Conservation (phyloP, 2,329 filamentous ascomycete species). For the Cytospora piceae region DNA sequence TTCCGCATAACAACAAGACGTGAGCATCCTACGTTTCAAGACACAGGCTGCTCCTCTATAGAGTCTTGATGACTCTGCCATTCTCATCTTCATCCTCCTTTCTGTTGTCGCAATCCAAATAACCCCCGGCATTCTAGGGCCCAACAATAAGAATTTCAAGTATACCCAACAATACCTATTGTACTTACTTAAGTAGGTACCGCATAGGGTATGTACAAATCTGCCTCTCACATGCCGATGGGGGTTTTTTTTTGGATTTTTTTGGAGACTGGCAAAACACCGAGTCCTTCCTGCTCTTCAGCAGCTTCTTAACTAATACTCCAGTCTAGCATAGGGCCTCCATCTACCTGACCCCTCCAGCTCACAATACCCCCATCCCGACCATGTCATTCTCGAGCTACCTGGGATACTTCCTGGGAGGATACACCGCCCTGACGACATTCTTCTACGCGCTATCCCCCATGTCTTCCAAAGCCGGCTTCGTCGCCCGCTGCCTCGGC, state of each 20-base stretch:
- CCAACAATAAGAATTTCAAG: neutral
- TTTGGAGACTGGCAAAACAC: neutral
- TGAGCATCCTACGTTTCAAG: neutral
- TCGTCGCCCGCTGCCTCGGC: constrained; percentile 70
- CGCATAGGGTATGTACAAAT: neutral
- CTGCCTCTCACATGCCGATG: neutral
- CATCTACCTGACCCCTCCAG: neutral
- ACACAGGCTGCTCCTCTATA: neutral
- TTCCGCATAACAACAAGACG: neutral
- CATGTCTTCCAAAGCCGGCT: constrained; percentile 62
- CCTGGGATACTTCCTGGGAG: constrained; percentile 52
- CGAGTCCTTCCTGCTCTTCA: too few species aligned
- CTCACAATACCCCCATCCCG: constrained; percentile 11
- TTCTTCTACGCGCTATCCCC: constrained; percentile 66
- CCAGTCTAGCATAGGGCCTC: neutral
- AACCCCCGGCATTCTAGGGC: neutral
- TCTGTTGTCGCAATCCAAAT: neutral
- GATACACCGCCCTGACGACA: constrained; percentile 55
- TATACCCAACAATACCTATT: neutral
- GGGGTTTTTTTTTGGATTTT: neutral
- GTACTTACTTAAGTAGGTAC: too few species aligned
- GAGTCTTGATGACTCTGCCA: neutral
- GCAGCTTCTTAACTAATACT: too few species aligned
- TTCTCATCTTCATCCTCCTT: neutral
- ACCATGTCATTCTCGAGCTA: constrained; percentile 45